Evolutionary conservation across 2,329 filamentous ascomycete species (phyloP).

Genomic region (Diplocarpon rosae): DNA sequence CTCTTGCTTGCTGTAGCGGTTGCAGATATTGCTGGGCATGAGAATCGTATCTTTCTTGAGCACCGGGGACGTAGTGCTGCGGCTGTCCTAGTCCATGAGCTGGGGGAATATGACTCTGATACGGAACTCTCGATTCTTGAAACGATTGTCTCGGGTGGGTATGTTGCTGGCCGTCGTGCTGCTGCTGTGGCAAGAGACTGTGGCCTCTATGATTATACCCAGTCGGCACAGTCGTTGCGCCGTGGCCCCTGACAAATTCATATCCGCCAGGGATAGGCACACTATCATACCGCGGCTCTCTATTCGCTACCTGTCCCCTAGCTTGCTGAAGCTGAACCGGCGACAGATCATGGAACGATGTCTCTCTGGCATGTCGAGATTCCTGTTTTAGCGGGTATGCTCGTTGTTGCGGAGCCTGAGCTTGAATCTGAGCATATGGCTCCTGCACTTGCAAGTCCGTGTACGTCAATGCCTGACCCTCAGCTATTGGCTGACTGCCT

Average conservation of each 20-base stretch:
- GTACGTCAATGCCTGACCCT: slow-evolving; percentile 17
- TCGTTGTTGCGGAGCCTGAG: not conserved
- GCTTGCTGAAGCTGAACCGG: slow-evolving; percentile 5
- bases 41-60: not conserved
- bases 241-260: slow-evolving; percentile 22
- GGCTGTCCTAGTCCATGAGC: not conserved
- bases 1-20: not conserved
- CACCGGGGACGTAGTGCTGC: not conserved
- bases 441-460: slow-evolving; percentile 17
- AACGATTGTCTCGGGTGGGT: not conserved
- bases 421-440: not conserved
- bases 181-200: not conserved
- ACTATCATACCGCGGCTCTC: slow-evolving; percentile 23
- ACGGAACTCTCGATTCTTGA: not conserved
- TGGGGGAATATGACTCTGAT: not conserved
- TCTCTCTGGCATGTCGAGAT: not conserved
- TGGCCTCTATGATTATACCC: slow-evolving; percentile 20
- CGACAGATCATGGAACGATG: slow-evolving; percentile 6
- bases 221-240: slow-evolving; percentile 17
- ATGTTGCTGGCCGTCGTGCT: slow-evolving; percentile 3
- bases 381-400: too few relatives aligned
- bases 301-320: slow-evolving; percentile 12
- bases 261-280: slow-evolving; percentile 27
- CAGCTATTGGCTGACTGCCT: slow-evolving; percentile 8
- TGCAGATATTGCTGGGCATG: not conserved